These are phyloP conservation scores for Coemansia sp. DNA, from an alignment of 192 early-diverging fungal species.

Conservation along the genomic window DNA sequence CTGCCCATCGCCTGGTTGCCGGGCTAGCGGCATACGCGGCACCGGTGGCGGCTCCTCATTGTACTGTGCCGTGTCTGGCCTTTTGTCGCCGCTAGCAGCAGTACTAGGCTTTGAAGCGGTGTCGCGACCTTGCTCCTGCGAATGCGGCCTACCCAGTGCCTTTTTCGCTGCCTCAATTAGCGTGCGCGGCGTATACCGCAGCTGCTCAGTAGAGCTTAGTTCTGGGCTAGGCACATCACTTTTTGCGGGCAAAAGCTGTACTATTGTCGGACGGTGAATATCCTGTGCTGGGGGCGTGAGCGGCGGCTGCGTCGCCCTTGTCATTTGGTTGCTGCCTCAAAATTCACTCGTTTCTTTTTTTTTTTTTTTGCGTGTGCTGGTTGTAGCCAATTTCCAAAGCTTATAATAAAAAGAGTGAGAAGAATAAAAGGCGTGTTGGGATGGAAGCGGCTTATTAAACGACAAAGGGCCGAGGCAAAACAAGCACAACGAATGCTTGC, in stretches of 20 bases:
- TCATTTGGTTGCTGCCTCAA: neutral
- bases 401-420: too few relatives aligned
- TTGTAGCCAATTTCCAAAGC: too few relatives aligned
- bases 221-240: neutral
- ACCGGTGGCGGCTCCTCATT: conserved; percentile 1
- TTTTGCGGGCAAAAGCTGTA: conserved; percentile 28
- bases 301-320: conserved; percentile 2
- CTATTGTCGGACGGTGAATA: conserved; percentile 31
- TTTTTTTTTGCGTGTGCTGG: too few relatives aligned
- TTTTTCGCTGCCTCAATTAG: conserved; percentile 39
- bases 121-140: conserved; percentile 39
- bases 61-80: neutral
- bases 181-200: conserved; percentile 37
- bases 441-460: too few relatives aligned
- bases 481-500: too few relatives aligned
- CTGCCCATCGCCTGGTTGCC: conserved; percentile 1
- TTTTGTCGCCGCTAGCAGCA: neutral
- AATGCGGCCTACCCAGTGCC: conserved; percentile 12
- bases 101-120: conserved; percentile 11
- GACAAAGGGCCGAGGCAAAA: too few relatives aligned
- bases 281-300: neutral
- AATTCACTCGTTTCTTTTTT: neutral
- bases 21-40: conserved; percentile 14
- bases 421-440: too few relatives aligned
- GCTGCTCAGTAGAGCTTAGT: conserved; percentile 3